phyloP scores from a whole-genome alignment of 2,329 filamentous ascomycete species.

The Pseudocercospora ulei region DNA sequence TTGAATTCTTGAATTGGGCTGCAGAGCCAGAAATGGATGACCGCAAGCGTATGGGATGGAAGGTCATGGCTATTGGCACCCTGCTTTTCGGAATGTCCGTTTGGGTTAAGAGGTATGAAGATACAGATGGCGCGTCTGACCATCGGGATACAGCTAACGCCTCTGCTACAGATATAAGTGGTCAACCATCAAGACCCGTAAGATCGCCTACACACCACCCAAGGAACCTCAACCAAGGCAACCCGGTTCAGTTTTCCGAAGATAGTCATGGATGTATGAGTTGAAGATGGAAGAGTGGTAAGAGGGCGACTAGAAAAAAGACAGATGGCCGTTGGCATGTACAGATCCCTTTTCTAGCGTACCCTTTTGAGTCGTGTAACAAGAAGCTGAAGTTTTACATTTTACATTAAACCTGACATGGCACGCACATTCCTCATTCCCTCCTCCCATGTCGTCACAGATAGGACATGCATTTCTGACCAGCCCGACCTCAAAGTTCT shows the following conservation, averaged over 20 bases:
- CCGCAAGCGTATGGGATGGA: slow-evolving; percentile 99
- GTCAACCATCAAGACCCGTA: slow-evolving; percentile 88
- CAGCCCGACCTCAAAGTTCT: no score
- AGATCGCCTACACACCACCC: slow-evolving; percentile 48
- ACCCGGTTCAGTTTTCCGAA: slow-evolving; percentile 25
- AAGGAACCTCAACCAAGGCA: slow-evolving; percentile 16
- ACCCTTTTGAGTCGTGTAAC: slow-evolving; percentile 22
- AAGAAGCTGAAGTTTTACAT: slow-evolving; percentile 22
- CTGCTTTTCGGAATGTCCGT: slow-evolving; percentile 77
- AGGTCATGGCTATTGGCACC: slow-evolving; percentile 73
- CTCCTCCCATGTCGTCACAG: no score
- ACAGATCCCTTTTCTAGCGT: slow-evolving; percentile 26
- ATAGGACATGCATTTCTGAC: no score
- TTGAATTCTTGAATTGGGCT: slow-evolving; percentile 98
- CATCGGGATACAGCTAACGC: slow-evolving; percentile 26
- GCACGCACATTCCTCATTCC: no score
- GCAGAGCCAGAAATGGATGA: slow-evolving; percentile 99
- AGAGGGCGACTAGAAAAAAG: slow-evolving; percentile 9
- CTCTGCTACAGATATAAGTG: slow-evolving; percentile 67
- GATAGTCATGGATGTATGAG: slow-evolving; percentile 18
- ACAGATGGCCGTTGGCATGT: slow-evolving; percentile 19
- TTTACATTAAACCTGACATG: no score
- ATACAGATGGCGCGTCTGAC: neutral
- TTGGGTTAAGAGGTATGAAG: slow-evolving; percentile 75
- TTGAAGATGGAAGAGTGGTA: slow-evolving; percentile 7